phyloP scores from a whole-genome alignment of 345 rosid genomes.

The Brassica juncea region DNA sequence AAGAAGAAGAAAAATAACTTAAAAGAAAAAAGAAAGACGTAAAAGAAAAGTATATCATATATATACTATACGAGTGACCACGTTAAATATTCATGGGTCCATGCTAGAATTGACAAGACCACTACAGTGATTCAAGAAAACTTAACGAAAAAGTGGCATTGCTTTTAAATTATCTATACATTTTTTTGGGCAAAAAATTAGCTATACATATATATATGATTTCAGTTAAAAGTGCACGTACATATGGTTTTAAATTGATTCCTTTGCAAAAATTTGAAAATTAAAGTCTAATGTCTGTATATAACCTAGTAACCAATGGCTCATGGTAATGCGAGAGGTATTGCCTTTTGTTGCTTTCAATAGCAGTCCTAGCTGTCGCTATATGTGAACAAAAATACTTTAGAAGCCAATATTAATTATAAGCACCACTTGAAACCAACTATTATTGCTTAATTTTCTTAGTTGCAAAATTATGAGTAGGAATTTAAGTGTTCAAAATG shows the following conservation, averaged over 20 bases:
- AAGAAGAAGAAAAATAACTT: slow-evolving; percentile 2
- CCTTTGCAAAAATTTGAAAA: not conserved
- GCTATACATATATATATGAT: not conserved
- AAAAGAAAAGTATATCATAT: slow-evolving; percentile 36
- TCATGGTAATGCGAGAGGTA: not conserved
- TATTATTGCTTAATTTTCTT: not conserved
- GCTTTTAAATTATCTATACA: slow-evolving; percentile 20
- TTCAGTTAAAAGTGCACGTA: slow-evolving; percentile 16
- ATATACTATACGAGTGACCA: slow-evolving; percentile 34
- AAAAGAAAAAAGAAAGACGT: slow-evolving; percentile 2
- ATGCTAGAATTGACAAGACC: slow-evolving; percentile 42
- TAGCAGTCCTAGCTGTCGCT: not conserved
- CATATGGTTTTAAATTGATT: not conserved
- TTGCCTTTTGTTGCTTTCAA: not conserved
- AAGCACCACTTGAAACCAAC: not conserved
- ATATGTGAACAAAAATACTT: not conserved
- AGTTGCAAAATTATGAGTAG: not conserved
- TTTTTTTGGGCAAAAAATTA: too few species aligned
- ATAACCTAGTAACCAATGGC: not conserved
- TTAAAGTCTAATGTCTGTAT: not conserved
- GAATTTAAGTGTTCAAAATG: not conserved
- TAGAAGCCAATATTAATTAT: slow-evolving; percentile 2
- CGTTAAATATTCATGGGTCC: slow-evolving; percentile 46
- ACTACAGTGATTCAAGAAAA: slow-evolving; percentile 27
- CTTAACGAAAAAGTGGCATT: slow-evolving; percentile 31